Evolutionary conservation across 2,329 filamentous ascomycete genomes (phyloP).

Genomic region (Nakataea oryzae): DNA sequence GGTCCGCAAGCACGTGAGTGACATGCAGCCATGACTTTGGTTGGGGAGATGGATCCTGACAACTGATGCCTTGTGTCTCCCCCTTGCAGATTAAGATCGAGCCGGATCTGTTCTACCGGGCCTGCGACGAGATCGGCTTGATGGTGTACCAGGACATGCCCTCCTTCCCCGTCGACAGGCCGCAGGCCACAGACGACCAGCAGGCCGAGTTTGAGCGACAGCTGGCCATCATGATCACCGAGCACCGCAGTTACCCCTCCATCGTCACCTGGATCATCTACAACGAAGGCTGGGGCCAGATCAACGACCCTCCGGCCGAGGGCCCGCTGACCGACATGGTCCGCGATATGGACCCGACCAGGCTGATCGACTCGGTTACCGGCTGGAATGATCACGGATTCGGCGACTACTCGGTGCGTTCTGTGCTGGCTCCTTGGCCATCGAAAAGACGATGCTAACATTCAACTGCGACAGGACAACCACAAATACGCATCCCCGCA

Average conservation of each 20-base stretch:
- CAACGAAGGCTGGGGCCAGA: constrained; percentile 64
- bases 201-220: constrained; percentile 57
- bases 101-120: constrained; percentile 55
- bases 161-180: constrained; percentile 30
- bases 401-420: constrained; percentile 43
- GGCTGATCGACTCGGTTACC: constrained; percentile 50
- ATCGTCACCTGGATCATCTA: constrained; percentile 61
- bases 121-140: constrained; percentile 55
- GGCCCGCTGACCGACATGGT: constrained; percentile 43
- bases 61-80: background rate
- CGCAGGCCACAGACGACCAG: constrained; percentile 30
- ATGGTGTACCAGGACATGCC: constrained; percentile 67
- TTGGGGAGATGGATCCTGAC: background rate
- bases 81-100: constrained; percentile 51
- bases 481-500: constrained; percentile 64
- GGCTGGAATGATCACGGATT: constrained; percentile 61
- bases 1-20: constrained; percentile 57
- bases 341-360: constrained; percentile 47
- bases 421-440: constrained; percentile 5
- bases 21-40: background rate
- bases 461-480: constrained; percentile 38
- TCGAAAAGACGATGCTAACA: background rate
- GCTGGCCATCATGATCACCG: constrained; percentile 48
- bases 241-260: constrained; percentile 53
- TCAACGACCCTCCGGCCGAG: constrained; percentile 37